These are phyloP conservation scores for Xylaria sp. DNA, from an alignment of 2,329 filamentous ascomycete genomes.

Conservation along the genomic window DNA sequence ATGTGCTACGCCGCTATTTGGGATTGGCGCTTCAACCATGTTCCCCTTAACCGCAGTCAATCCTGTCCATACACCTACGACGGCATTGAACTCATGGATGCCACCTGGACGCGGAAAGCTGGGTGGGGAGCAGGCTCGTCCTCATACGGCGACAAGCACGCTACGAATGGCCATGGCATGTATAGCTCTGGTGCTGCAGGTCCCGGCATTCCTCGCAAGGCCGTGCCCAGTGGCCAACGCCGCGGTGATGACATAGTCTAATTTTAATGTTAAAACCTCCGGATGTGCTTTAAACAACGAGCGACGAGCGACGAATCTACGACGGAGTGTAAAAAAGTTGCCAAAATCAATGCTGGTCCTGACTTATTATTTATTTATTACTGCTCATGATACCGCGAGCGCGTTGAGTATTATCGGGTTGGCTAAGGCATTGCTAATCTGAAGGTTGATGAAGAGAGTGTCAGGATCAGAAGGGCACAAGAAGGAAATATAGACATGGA, in stretches of 20 bases:
- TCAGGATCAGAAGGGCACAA: neutral
- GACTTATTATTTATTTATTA: neutral
- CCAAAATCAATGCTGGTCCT: neutral
- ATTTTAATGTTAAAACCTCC: neutral
- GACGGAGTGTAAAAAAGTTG: neutral
- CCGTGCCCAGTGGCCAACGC: constrained; percentile 36
- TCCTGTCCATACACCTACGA: constrained; percentile 63
- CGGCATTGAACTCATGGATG: constrained; percentile 60
- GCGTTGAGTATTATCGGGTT: neutral
- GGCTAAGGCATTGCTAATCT: neutral
- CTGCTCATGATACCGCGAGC: neutral
- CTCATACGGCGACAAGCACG: constrained; percentile 48
- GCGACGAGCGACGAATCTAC: neutral
- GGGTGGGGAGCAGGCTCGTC: constrained; percentile 64
- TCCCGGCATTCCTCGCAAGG: constrained; percentile 39
- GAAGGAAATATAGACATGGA: neutral
- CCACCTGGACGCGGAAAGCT: constrained; percentile 67
- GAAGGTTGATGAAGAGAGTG: neutral
- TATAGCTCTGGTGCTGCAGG: constrained; percentile 18
- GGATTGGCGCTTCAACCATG: constrained; percentile 74
- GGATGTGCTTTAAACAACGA: neutral
- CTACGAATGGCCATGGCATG: constrained; percentile 26
- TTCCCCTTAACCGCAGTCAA: constrained; percentile 68
- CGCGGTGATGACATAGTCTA: constrained; percentile 46
- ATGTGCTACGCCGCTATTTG: constrained; percentile 75